Evolutionary conservation across 2,329 filamentous ascomycete genomes (phyloP).

Genomic region (Colletotrichum theobromicola): DNA sequence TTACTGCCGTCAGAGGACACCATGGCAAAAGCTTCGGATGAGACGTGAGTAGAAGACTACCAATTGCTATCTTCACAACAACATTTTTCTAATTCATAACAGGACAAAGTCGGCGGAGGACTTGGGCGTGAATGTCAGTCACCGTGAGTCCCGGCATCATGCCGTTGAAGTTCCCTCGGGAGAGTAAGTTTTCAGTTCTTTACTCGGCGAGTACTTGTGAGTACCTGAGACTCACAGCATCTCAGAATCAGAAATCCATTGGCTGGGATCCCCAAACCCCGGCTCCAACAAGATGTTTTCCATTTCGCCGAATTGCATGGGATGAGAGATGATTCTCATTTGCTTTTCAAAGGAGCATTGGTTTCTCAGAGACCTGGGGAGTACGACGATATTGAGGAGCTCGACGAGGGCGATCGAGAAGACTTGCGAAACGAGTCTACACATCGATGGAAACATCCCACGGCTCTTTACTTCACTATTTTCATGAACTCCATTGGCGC

Average conservation of each 20-base stretch:
- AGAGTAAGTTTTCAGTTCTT: background rate
- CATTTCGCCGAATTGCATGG: constrained; percentile 54
- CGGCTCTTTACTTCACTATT: constrained; percentile 53
- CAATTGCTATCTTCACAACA: background rate
- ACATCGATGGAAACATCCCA: constrained; percentile 55
- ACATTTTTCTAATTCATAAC: background rate
- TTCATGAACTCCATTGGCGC: constrained; percentile 58
- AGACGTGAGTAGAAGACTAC: background rate
- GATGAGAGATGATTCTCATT: constrained; percentile 47
- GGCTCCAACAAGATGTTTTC: constrained; percentile 58
- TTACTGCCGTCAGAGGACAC: background rate
- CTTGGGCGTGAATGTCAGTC: background rate
- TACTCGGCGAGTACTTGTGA: background rate
- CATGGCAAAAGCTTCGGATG: background rate
- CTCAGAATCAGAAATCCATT: background rate
- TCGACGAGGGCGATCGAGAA: constrained; percentile 47
- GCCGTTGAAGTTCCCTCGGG: background rate
- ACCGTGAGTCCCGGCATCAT: background rate
- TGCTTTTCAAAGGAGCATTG: constrained; percentile 45
- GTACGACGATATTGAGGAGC: constrained; percentile 51
- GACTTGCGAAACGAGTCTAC: constrained; percentile 47
- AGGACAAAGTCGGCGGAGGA: background rate
- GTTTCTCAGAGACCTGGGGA: constrained; percentile 57
- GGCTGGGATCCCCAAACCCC: constrained; percentile 54
- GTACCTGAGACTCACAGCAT: background rate